These are phyloP conservation scores for Malus hybrid DNA, from an alignment of 331 rosid species.

Conservation along the genomic window DNA sequence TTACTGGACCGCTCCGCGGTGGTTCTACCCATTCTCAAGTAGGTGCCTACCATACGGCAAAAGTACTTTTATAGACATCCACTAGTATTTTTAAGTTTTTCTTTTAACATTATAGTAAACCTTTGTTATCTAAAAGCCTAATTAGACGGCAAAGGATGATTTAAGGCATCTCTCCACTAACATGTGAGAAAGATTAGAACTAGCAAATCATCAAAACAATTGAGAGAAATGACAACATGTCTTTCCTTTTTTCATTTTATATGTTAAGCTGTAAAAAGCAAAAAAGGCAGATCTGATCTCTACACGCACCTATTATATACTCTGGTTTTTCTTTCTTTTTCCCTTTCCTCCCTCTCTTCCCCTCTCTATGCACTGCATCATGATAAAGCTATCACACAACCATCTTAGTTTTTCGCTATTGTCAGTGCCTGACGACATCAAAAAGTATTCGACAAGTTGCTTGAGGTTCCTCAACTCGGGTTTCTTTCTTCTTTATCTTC, in stretches of 20 bases:
- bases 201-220: neutral
- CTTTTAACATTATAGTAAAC: no score
- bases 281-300: conserved; percentile 14
- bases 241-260: neutral
- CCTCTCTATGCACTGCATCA: neutral
- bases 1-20: no score
- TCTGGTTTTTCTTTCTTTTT: no score
- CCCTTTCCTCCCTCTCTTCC: neutral
- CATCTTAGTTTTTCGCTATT: neutral
- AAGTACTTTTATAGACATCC: no score
- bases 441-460: neutral
- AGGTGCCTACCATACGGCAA: no score
- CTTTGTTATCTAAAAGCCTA: no score
- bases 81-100: no score
- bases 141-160: no score
- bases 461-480: neutral
- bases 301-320: conserved; percentile 27
- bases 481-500: neutral
- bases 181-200: neutral
- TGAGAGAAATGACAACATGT: neutral
- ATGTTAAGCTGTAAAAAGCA: neutral
- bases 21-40: no score
- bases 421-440: neutral
- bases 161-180: no score
- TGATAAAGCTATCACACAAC: neutral